Conservation (phyloP, 352 stramenopile species). For the Phytophthora litchii region DNA sequence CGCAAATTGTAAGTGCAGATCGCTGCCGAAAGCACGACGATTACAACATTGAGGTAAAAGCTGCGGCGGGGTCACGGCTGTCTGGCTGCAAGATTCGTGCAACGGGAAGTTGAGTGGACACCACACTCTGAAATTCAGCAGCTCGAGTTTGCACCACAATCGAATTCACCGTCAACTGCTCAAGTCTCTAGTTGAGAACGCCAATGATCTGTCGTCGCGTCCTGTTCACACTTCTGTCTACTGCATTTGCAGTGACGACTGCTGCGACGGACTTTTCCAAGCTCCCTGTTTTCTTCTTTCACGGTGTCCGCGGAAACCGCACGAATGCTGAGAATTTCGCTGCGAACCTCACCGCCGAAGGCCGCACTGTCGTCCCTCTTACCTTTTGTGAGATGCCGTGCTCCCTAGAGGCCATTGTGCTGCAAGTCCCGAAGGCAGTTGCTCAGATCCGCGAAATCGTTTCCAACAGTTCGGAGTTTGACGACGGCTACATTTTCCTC, state of each 20-base stretch:
- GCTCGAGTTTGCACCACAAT: too few species aligned
- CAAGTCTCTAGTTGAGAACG: neutral
- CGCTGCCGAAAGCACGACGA: neutral
- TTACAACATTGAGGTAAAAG: too few species aligned
- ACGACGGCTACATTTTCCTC: conserved; percentile 53
- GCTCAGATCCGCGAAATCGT: conserved; percentile 34
- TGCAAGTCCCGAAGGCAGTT: conserved; percentile 46
- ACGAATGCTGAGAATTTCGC: conserved; percentile 23
- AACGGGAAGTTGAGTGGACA: conserved; percentile 15
- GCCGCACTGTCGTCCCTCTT: conserved; percentile 36
- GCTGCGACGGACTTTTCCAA: conserved; percentile 17
- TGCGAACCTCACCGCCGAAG: conserved; percentile 35
- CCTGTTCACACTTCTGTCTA: conserved; percentile 18
- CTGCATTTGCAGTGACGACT: conserved; percentile 4
- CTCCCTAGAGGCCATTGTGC: conserved; percentile 29
- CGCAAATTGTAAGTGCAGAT: conserved; percentile 21
- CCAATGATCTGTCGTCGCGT: conserved; percentile 12
- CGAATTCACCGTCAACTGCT: conserved; percentile 11
- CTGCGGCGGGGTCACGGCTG: too few species aligned
- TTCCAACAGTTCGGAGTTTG: conserved; percentile 32
- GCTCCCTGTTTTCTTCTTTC: conserved; percentile 51
- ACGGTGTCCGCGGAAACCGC: conserved; percentile 32
- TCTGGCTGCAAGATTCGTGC: too few species aligned
- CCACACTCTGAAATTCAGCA: too few species aligned
- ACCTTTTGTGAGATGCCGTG: conserved; percentile 38